These are phyloP conservation scores for Aspergillus haitiensis DNA, from an alignment of 495 filamentous ascomycete genomes.

Conservation along the genomic window DNA sequence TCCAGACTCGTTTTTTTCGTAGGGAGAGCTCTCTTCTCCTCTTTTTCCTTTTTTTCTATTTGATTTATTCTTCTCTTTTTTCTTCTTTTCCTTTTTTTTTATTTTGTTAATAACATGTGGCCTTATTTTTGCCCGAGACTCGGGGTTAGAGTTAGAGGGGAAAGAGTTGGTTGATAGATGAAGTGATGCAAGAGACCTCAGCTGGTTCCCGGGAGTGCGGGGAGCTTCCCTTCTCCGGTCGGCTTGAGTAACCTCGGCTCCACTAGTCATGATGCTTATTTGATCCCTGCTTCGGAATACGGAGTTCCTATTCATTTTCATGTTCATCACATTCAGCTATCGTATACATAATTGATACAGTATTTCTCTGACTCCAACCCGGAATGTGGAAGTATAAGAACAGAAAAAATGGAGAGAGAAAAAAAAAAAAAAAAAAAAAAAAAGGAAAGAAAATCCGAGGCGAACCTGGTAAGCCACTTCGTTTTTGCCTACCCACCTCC, in stretches of 20 bases:
- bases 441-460: neutral
- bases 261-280: neutral
- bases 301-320: too few relatives aligned
- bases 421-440: neutral
- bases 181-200: too few relatives aligned
- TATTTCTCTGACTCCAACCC: neutral
- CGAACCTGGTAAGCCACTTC: neutral
- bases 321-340: neutral
- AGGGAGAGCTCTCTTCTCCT: neutral
- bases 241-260: slow-evolving; percentile 12
- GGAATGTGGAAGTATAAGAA: too few relatives aligned
- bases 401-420: too few relatives aligned
- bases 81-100: neutral
- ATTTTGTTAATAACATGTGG: neutral
- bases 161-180: neutral
- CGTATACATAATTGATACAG: neutral
- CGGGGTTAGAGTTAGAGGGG: neutral
- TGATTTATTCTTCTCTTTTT: neutral
- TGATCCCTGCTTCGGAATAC: neutral
- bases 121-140: neutral
- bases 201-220: slow-evolving; percentile 2
- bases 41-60: neutral
- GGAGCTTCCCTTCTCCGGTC: slow-evolving; percentile 4
- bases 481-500: too few relatives aligned
- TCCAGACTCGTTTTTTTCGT: neutral